Percentiles rank a stretch among this genome's conserved stretches.
Evolutionary conservation across 2,329 filamentous ascomycete genomes (phyloP).

Genomic region (Venturia aucupariae): DNA sequence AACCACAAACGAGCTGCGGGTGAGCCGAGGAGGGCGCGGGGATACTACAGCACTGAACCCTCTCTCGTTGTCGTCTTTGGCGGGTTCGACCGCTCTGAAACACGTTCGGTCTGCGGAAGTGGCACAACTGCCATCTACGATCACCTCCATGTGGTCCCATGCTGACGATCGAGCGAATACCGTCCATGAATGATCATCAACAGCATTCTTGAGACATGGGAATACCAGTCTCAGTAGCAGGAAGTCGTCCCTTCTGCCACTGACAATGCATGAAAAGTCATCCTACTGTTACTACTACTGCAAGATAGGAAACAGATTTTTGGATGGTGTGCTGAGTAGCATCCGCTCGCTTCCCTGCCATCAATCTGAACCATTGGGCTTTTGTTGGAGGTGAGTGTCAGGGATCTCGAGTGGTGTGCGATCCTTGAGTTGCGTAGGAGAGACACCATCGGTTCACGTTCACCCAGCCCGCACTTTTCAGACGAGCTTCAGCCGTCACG

Average conservation of each 20-base stretch:
- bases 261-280: not conserved
- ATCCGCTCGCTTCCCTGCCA: no score
- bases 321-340: not conserved
- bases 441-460: not conserved
- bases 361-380: no score
- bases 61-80: not conserved
- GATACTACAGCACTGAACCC: not conserved
- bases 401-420: not conserved
- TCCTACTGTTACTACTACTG: not conserved
- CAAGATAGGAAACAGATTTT: not conserved
- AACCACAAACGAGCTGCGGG: not conserved
- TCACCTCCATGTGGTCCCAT: constrained; percentile 6
- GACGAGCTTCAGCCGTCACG: not conserved
- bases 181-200: not conserved
- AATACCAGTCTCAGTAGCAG: not conserved
- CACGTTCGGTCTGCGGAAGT: constrained; percentile 1
- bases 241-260: not conserved
- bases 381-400: not conserved
- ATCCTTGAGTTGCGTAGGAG: not conserved
- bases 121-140: not conserved
- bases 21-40: not conserved
- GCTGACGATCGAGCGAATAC: constrained; percentile 2
- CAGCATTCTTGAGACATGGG: not conserved
- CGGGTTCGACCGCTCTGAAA: constrained; percentile 1
- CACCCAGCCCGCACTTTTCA: not conserved